phyloP scores from a whole-genome alignment of 257 asterid genomes.

The Vinca minor region DNA sequence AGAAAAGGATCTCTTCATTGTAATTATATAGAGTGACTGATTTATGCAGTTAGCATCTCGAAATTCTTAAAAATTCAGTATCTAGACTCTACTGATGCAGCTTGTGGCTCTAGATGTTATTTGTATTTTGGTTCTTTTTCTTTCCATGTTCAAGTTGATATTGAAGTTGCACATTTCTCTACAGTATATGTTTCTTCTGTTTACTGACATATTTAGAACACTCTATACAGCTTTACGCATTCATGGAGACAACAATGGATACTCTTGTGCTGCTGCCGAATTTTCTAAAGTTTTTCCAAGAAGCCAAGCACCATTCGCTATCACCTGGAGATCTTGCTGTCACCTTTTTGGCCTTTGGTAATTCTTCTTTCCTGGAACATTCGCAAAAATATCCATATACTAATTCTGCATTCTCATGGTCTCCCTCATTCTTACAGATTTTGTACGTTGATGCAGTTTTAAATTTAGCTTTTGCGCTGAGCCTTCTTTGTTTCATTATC shows the following conservation, averaged over 20 bases:
- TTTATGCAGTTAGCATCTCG: not conserved
- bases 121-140: not conserved
- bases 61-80: too few relatives aligned
- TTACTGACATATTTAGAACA: constrained; percentile 9
- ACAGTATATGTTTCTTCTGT: too few relatives aligned
- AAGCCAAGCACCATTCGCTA: constrained; percentile 39
- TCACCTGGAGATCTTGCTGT: constrained; percentile 68
- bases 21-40: not conserved
- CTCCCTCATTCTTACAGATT: constrained; percentile 55
- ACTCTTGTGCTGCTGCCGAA: constrained; percentile 74
- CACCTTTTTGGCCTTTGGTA: constrained; percentile 82
- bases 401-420: constrained; percentile 36
- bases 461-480: constrained; percentile 75
- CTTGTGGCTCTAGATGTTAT: too few relatives aligned
- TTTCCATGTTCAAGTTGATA: too few relatives aligned
- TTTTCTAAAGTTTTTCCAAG: constrained; percentile 51
- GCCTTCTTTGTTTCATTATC: constrained; percentile 78
- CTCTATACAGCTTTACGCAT: constrained; percentile 52
- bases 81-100: too few relatives aligned
- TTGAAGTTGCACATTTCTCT: constrained; percentile 1
- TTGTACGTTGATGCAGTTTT: constrained; percentile 82
- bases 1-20: not conserved
- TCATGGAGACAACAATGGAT: constrained; percentile 63
- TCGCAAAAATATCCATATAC: constrained; percentile 10
- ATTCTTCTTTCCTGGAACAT: constrained; percentile 14